Base-by-base conservation (phyloP, 1,284 basidiomycete species). In the Filobasidium uniguttulatum region DNA sequence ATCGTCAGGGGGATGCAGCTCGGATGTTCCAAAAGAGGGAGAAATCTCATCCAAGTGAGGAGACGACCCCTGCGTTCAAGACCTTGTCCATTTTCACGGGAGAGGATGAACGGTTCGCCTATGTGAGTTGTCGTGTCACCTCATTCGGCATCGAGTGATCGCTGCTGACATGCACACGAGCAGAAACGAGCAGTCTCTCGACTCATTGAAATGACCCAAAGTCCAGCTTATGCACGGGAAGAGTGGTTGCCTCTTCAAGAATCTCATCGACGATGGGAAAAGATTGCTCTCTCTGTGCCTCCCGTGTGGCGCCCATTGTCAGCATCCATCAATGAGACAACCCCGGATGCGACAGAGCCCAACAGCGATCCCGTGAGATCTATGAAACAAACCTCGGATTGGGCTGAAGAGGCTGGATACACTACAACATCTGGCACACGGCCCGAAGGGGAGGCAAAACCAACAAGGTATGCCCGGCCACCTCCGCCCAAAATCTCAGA, bases 51-150 rank as follows among this genome's bases (percentile, higher is more conserved):
- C 53, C 53, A 7, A 55, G 53, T 37, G 53, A 55, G 29, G 53
- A 55, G 49, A 55, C 49, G 1, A 48, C 53, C 3, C 49, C 49
- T 3, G 49, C 53, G 3, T 55, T 55, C 46, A 55, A 52, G 36
- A 50, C 49, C 49, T 59, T 81, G 30, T 75, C 78, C 0, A 80
- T 83, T 53, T 82, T 82, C 63, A 80, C 79, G 0, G 78, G 78
- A 71, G 76, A 80, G 60, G 80, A 81, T 60, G 79, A 82, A 63
- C 73, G 77, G 38, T 81, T 81, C 59, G 77, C 78, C 1, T 81
- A 78, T 70, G 78, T 79, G 62, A 59, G 65, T 62, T 1, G 1
- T 14, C 9, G n/a, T n/a, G n/a, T n/a, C n/a, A n/a, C n/a, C n/a
- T n/a, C n/a, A n/a, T n/a, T n/a, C n/a, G n/a, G n/a, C 10, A 37